Base-by-base conservation (phyloP, 2,329 filamentous ascomycete species). In the Ustulina deusta region DNA sequence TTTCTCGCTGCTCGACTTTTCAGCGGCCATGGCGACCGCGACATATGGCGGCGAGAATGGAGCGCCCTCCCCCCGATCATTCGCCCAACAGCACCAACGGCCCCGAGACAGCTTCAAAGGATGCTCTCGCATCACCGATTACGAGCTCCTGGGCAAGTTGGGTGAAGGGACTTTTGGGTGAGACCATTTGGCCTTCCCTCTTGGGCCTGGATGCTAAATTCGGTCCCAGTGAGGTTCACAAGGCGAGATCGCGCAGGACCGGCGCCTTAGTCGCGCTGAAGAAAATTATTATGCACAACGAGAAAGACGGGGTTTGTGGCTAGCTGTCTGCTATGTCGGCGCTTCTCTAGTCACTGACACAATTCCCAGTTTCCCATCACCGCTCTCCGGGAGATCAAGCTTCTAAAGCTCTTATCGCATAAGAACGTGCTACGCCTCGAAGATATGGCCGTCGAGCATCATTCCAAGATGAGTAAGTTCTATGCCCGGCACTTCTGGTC, bases 251-350 rank as follows among this genome's bases (percentile, higher is more conserved):
- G 32, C 90, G 89, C 75, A 91, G 87, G 75, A 92, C 89, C 1
- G 91, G 92, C 61, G 86, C 88, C 27, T 80, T 95, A 52, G 92
- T 97, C 68, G 96, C 96, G 3, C 81, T 99, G 76, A 99, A 99
- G 84, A 98, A 98, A 86, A 99, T 99, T 73, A 89, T 99, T 72
- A 97, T 98, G 93, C 96, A 98, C 79, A 97, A 98, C 79, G 96
- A 99, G 83, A 98, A 97, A 79, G 96, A 99, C 81, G 96, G 96
- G 57, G 90, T 93, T 81, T 74, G 89, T 82, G 49, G 36, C 49
- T 60, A 46, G 36, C 46, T 59, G 17, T 51, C 38, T 42, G 27
- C 55, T 40, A 44, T 15, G 13, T 51, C 58, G 25, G 32, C 25
- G 20, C 58, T 36, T 38, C 65, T 40, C 17, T 62, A 17, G 51